Conservation (phyloP, 148 eudicot species). For the Amaranthus cruentus region DNA sequence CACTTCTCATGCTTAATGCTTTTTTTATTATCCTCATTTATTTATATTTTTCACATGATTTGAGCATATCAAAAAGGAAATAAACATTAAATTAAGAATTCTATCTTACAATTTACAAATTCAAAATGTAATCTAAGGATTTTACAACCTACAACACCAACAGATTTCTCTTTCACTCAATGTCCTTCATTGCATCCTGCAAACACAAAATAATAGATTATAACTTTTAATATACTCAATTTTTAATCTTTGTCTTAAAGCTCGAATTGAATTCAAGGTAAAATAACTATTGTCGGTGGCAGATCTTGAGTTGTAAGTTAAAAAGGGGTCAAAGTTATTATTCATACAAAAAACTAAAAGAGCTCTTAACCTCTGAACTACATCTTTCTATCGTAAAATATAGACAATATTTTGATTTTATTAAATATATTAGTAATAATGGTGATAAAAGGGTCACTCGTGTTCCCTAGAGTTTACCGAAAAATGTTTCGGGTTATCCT, state of each 20-base stretch:
- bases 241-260: background rate
- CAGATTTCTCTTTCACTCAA: slow-evolving; percentile 34
- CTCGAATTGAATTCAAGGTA: background rate
- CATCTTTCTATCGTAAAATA: too few species aligned
- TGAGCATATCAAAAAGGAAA: background rate
- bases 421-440: too few species aligned
- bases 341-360: too few species aligned
- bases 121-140: slow-evolving; percentile 10
- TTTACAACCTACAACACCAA: slow-evolving; percentile 1
- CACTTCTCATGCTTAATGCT: background rate
- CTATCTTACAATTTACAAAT: slow-evolving; percentile 23
- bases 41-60: background rate
- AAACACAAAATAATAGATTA: slow-evolving; percentile 10
- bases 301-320: too few species aligned
- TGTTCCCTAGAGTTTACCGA: too few species aligned
- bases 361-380: too few species aligned
- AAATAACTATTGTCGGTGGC: too few species aligned
- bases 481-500: too few species aligned
- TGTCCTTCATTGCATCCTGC: slow-evolving; percentile 84
- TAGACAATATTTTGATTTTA: too few species aligned
- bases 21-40: background rate
- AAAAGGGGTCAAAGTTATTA: too few species aligned
- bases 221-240: background rate
- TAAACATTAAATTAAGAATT: background rate
- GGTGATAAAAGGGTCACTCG: too few species aligned